Evolutionary conservation across 768 basidiomycete species (phyloP), one percentile per base, ranked within the genome.

Genomic region (Panaeolus papilionaceus): DNA sequence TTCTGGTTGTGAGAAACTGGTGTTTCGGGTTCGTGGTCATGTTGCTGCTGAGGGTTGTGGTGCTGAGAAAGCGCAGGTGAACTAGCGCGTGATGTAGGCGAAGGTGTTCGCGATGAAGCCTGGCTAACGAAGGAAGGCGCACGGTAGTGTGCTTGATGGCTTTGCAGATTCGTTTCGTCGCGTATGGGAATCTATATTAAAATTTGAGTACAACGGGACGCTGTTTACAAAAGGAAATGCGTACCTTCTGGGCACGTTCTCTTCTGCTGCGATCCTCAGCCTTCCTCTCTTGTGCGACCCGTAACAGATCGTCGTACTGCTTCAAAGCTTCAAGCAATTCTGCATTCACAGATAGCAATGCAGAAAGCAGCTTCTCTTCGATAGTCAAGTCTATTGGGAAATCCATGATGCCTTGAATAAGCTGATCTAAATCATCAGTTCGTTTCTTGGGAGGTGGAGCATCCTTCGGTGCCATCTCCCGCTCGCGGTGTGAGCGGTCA

Each of bases 221-320:
- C 16, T 44, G 58, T n/a, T 33, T 33, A 33, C 33, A 33, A 33
- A 5, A 5, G 54, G 6, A 4, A 54, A 26, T 8, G 80, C 87
- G 69, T 70, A 95, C 95, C 73, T 83, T 83, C 64, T 87, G 81
- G 75, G 90, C 12, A 2, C 81, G 83, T 47, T 95, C 92, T 69
- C 83, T 88, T 73, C 83, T 83, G 74, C 93, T 95, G 67, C 88
- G 80, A 71, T 94, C 89, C 71, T 93, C 85, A 2, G 86, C 85
- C 71, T 86, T 84, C 23, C 87, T 80, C 76, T 93, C 89, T 40
- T 83, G 75, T 14, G 85, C 93, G 18, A 94, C 82, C 23, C 89
- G 82, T 69, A 90, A 84, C 40, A 95, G 80, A 72, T 97, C 94
- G 11, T 95, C 91, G 71, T 95, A 90, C 73, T 92, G 87, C 63